Evolutionary conservation across 2,329 filamentous ascomycete genomes (phyloP), one percentile per base, ranked within the genome.

Genomic region (Cordyceps tenuipes): DNA sequence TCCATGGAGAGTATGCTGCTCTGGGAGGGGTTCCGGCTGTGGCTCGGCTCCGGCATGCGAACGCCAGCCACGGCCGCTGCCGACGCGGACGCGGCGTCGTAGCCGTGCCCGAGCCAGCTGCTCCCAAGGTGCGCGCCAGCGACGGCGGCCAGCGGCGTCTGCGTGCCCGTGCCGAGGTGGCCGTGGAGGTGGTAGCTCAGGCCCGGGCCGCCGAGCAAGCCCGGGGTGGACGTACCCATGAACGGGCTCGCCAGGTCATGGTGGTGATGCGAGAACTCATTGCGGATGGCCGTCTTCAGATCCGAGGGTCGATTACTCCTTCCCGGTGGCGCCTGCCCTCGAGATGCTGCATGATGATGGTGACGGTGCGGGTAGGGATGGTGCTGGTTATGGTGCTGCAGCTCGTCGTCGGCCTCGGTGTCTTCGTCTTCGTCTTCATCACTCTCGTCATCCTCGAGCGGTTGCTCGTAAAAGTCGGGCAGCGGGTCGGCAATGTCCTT

Each of bases 401-500:
- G 48, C 7, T 50, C 26, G 0, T 67, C 68, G 44, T 36, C n/a
- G 2, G n/a, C 17, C 8, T 51, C 57, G 13, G 52, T 39, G 5
- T 59, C 57, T 13, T 59, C 56, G 12, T 51, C 36, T 1, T 21
- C 56, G 0, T 63, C 68, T 0, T 73, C 71, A 2, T 76, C 75
- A 3, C 74, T 76, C 3, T 77, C 76, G 2, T 80, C 79, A 3
- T 76, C 78, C 13, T 85, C 82, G 43, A 85, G 77, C 29, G 89
- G 85, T 66, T 90, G 86, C 67, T 97, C 94, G 77, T 99, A 99
- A 70, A 99, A 99, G 68, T 99, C 94, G 0, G 91, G 87, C 61
- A 97, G 82, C 2, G 94, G 94, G 71, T 99, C 92, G 67, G 93
- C 95, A 63, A 99, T 92, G 72, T 97, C 94, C 75, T 97, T 97